These are phyloP conservation scores for Chalciporus piperatus DNA, from an alignment of 768 basidiomycete genomes.

Conservation along the genomic window DNA sequence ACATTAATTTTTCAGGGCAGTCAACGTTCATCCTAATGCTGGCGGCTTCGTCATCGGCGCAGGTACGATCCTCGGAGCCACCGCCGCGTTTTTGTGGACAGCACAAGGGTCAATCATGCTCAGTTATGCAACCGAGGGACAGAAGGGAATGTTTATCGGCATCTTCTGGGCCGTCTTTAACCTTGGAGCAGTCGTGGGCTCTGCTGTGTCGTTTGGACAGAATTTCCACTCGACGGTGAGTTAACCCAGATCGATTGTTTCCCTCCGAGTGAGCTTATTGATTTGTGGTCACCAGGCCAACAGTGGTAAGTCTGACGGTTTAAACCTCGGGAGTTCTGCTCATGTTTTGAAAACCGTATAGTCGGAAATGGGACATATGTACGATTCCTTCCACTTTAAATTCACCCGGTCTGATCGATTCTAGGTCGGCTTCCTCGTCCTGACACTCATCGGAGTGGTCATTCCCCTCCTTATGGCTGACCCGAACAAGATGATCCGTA, in stretches of 20 bases:
- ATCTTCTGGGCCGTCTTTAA: constrained; percentile 85
- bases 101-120: constrained; percentile 79
- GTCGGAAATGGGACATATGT: constrained; percentile 75
- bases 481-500: constrained; percentile 71
- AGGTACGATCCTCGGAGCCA: constrained; percentile 69
- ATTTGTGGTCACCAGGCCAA: constrained; percentile 17
- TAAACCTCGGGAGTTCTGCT: not conserved
- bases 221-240: constrained; percentile 64
- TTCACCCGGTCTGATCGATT: not conserved
- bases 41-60: constrained; percentile 64
- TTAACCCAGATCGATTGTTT: not conserved
- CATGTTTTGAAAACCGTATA: constrained; percentile 16
- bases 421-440: constrained; percentile 50
- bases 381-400: constrained; percentile 21
- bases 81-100: constrained; percentile 69
- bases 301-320: constrained; percentile 20
- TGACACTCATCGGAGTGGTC: constrained; percentile 63
- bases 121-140: constrained; percentile 71
- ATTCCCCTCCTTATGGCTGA: constrained; percentile 73
- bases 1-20: constrained; percentile 47
- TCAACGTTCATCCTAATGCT: constrained; percentile 65
- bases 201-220: constrained; percentile 68
- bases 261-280: not conserved
- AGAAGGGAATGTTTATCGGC: constrained; percentile 72
- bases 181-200: constrained; percentile 71